These are phyloP conservation scores for Plasmodium knowlesi DNA, from an alignment of 169 alveolate genomes.

Conservation along the genomic window DNA sequence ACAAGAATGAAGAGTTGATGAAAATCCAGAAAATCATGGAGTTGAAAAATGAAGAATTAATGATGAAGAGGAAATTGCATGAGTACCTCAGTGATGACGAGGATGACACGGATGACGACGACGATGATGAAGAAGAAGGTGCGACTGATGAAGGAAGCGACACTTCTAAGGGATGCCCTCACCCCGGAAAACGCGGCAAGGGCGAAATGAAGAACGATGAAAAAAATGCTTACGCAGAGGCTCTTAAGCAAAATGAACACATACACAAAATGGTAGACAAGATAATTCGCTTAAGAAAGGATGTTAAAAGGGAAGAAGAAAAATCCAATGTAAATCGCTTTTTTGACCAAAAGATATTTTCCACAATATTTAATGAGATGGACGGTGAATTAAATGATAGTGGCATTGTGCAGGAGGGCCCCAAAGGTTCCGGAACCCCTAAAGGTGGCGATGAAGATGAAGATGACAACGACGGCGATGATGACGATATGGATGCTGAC, in stretches of 20 bases:
- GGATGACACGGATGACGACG: constrained; percentile 2
- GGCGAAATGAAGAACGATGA: background rate
- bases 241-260: constrained; percentile 32
- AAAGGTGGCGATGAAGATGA: background rate
- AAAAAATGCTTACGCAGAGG: background rate
- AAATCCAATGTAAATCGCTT: constrained; percentile 24
- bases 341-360: constrained; percentile 70
- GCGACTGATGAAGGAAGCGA: constrained; percentile 69
- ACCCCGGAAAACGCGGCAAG: background rate
- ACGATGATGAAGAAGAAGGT: background rate
- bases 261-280: constrained; percentile 54
- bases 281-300: constrained; percentile 55
- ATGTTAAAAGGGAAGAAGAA: constrained; percentile 54
- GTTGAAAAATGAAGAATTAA: constrained; percentile 61
- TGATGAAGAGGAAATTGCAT: constrained; percentile 76
- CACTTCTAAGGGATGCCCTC: background rate
- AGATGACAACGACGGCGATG: background rate
- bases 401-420: constrained; percentile 24
- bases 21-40: constrained; percentile 77
- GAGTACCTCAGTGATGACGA: constrained; percentile 79
- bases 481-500: background rate
- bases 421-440: background rate
- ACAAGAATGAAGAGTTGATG: constrained; percentile 78
- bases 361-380: constrained; percentile 48
- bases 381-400: constrained; percentile 12